Conservation (phyloP, 495 filamentous ascomycete genomes). For the Halenospora varia region DNA sequence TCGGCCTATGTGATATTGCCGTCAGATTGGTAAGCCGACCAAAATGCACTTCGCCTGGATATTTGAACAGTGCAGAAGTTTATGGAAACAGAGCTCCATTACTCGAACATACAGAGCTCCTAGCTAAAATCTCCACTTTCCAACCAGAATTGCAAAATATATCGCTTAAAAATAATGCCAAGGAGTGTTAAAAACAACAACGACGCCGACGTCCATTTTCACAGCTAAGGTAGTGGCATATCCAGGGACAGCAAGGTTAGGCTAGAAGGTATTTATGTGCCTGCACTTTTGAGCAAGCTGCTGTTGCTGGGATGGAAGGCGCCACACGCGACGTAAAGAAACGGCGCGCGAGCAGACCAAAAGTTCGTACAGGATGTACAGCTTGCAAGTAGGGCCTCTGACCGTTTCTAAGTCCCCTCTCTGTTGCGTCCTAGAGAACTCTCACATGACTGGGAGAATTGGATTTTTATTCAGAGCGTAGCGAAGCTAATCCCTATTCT, state of each 20-base stretch:
- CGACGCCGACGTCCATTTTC: slow-evolving; percentile 9
- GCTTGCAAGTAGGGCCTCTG: slow-evolving; percentile 19
- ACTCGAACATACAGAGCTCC: too few relatives aligned
- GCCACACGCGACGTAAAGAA: slow-evolving; percentile 14
- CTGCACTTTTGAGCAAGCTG: slow-evolving; percentile 10
- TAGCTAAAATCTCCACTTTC: too few relatives aligned
- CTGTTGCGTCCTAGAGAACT: not conserved
- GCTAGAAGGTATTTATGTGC: slow-evolving; percentile 14
- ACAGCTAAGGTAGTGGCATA: slow-evolving; percentile 7
- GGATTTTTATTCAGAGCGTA: slow-evolving; percentile 1
- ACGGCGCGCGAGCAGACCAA: slow-evolving; percentile 18
- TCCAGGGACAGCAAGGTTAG: slow-evolving; percentile 9
- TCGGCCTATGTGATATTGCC: too few relatives aligned
- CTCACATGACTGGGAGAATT: not conserved
- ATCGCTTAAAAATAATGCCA: slow-evolving; percentile 6
- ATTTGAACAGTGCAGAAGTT: too few relatives aligned
- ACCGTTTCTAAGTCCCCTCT: slow-evolving; percentile 5
- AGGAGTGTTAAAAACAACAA: slow-evolving; percentile 7
- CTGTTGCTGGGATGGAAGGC: slow-evolving; percentile 12
- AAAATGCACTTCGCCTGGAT: too few relatives aligned
- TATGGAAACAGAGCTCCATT: too few relatives aligned
- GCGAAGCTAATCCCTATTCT: slow-evolving; percentile 15
- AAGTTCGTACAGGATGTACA: slow-evolving; percentile 18
- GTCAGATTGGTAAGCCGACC: too few relatives aligned
- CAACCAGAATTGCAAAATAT: too few relatives aligned